phyloP scores from a whole-genome alignment of 1,284 basidiomycete species.

The Moniliophthora roreri region DNA sequence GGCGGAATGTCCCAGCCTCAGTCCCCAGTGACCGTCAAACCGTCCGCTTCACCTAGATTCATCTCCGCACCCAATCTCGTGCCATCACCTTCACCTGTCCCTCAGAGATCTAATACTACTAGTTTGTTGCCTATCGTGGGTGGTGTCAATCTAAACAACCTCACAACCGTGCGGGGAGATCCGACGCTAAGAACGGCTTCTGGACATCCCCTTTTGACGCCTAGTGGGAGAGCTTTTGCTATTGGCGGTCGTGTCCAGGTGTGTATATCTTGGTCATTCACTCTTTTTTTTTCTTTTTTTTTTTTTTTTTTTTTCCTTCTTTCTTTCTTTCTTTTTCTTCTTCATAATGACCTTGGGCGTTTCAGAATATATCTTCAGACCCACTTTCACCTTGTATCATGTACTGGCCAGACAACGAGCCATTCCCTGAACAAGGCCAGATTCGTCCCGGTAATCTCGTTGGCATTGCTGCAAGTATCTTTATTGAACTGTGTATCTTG shows the following conservation, averaged over 20 bases:
- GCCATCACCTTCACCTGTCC: conserved; percentile 20
- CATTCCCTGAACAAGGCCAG: conserved; percentile 73
- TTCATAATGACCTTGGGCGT: too few species aligned
- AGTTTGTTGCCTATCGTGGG: conserved; percentile 4
- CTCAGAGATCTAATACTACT: background rate
- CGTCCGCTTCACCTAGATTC: background rate
- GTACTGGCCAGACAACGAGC: conserved; percentile 87
- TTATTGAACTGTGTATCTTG: background rate
- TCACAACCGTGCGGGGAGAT: conserved; percentile 26
- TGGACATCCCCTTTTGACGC: conserved; percentile 70
- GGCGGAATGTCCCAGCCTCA: background rate
- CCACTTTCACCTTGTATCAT: conserved; percentile 72
- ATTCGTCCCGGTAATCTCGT: conserved; percentile 59
- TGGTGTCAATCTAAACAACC: conserved; percentile 12
- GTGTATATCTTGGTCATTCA: too few species aligned
- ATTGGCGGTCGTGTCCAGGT: conserved; percentile 67
- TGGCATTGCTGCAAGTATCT: conserved; percentile 50
- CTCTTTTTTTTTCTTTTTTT: too few species aligned
- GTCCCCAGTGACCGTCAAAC: background rate
- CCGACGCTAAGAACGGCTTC: conserved; percentile 18
- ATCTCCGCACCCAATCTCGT: conserved; percentile 15
- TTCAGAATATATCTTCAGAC: conserved; percentile 63
- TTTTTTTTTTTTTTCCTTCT: too few species aligned
- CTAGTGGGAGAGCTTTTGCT: conserved; percentile 72
- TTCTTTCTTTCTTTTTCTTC: too few species aligned